Conservation (phyloP, 768 basidiomycete species). For the Serpula lacrymans region DNA sequence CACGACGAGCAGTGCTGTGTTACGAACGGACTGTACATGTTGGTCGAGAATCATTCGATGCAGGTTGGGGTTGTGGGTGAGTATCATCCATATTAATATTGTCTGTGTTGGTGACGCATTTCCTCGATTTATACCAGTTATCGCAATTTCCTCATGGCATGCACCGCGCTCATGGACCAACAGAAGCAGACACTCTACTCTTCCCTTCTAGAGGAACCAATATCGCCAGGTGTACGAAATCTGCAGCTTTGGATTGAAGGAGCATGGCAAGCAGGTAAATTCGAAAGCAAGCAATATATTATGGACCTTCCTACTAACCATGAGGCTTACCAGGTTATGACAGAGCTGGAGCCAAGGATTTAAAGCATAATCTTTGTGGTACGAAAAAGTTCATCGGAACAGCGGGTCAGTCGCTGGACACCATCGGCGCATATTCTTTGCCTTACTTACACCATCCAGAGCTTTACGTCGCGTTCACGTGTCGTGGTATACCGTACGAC, state of each 20-base stretch:
- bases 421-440: neutral
- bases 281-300: neutral
- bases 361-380: constrained; percentile 48
- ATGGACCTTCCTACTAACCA: neutral
- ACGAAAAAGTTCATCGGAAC: constrained; percentile 82
- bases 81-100: constrained; percentile 20
- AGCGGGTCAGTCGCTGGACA: constrained; percentile 45
- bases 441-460: constrained; percentile 39
- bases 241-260: constrained; percentile 77
- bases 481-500: constrained; percentile 77
- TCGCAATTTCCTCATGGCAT: constrained; percentile 80
- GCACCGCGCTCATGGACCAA: constrained; percentile 70
- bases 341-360: constrained; percentile 56
- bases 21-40: constrained; percentile 60
- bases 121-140: constrained; percentile 45
- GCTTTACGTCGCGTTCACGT: constrained; percentile 75
- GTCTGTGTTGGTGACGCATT: constrained; percentile 7
- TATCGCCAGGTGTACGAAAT: constrained; percentile 66
- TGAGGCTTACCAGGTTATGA: constrained; percentile 61
- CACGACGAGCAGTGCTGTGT: constrained; percentile 60
- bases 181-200: constrained; percentile 58
- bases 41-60: constrained; percentile 56
- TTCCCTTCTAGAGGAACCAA: constrained; percentile 51
- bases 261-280: constrained; percentile 72
- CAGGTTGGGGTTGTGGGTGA: constrained; percentile 71